These are phyloP conservation scores for Candida sphagnicola DNA, from an alignment of 805 yeast genomes.

Conservation along the genomic window DNA sequence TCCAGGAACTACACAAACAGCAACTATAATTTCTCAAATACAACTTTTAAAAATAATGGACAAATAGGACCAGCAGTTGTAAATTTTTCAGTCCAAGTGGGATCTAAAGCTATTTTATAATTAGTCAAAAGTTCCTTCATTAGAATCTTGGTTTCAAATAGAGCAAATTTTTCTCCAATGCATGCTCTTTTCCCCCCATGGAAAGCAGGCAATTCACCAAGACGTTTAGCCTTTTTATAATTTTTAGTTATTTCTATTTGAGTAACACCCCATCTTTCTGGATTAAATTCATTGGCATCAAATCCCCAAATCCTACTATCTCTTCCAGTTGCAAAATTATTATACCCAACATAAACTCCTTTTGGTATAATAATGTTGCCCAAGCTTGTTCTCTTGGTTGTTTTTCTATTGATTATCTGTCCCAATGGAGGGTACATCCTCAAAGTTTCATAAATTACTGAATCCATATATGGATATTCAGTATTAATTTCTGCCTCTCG, in stretches of 20 bases:
- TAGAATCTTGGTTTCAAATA: constrained; percentile 40
- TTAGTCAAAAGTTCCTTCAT: constrained; percentile 31
- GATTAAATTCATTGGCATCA: constrained; percentile 40
- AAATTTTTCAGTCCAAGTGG: constrained; percentile 44
- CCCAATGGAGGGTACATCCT: constrained; percentile 55
- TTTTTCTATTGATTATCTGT: constrained; percentile 49
- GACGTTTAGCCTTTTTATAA: constrained; percentile 42
- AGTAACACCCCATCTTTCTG: constrained; percentile 50
- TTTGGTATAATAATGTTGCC: constrained; percentile 47
- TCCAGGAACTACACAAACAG: background rate
- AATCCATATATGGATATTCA: constrained; percentile 20
- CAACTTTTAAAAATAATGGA: constrained; percentile 35
- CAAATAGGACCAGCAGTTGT: constrained; percentile 60
- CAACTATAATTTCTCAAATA: constrained; percentile 3
- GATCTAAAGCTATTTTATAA: constrained; percentile 34
- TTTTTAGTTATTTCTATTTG: constrained; percentile 32
- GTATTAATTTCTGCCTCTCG: constrained; percentile 8
- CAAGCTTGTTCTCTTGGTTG: constrained; percentile 32
- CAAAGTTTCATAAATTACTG: constrained; percentile 44
- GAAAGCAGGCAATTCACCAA: constrained; percentile 47
- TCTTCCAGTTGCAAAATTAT: constrained; percentile 50
- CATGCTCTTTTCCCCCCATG: constrained; percentile 62
- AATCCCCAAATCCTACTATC: constrained; percentile 42
- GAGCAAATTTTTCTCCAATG: constrained; percentile 56
- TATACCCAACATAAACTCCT: constrained; percentile 52